Conservation (phyloP, 2,329 filamentous ascomycete species). For the Aspergillus nomiae region DNA sequence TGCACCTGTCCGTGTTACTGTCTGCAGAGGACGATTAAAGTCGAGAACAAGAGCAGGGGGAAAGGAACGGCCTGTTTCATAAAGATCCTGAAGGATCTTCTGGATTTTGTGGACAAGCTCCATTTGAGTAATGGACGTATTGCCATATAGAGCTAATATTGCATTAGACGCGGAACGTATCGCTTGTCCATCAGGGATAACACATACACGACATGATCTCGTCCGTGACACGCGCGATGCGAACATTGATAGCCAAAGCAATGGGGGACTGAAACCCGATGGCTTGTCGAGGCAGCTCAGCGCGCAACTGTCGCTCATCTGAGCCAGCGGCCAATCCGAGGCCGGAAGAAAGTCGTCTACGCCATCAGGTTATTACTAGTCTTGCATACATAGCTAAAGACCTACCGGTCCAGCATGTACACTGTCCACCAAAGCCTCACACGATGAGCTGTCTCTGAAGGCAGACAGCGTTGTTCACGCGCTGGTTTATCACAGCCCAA, state of each 20-base stretch:
- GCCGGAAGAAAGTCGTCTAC: slow-evolving; percentile 21
- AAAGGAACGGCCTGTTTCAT: slow-evolving; percentile 19
- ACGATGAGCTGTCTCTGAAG: slow-evolving; percentile 22
- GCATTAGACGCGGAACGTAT: background rate
- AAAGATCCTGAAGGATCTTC: slow-evolving; percentile 18
- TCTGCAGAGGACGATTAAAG: slow-evolving; percentile 17
- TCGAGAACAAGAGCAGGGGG: slow-evolving; percentile 17
- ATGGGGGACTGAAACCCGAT: slow-evolving; percentile 22
- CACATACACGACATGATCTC: slow-evolving; percentile 24
- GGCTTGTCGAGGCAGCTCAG: slow-evolving; percentile 17
- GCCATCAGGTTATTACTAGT: background rate
- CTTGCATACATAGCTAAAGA: background rate
- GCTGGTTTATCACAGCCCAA: slow-evolving; percentile 17
- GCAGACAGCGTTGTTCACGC: slow-evolving; percentile 20
- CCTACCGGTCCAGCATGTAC: slow-evolving; percentile 26
- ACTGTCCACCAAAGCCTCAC: slow-evolving; percentile 28
- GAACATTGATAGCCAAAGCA: slow-evolving; percentile 21
- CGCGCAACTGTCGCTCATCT: slow-evolving; percentile 20
- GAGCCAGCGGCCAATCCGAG: slow-evolving; percentile 23
- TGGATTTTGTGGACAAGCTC: slow-evolving; percentile 22
- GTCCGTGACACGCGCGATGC: slow-evolving; percentile 24
- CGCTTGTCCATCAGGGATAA: background rate
- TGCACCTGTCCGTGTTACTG: slow-evolving; percentile 23
- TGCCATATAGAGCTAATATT: slow-evolving; percentile 20
- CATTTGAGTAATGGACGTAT: slow-evolving; percentile 21